Base-by-base conservation (phyloP, 306 rosid genomes). In the Sphenostylis stenocarpa region DNA sequence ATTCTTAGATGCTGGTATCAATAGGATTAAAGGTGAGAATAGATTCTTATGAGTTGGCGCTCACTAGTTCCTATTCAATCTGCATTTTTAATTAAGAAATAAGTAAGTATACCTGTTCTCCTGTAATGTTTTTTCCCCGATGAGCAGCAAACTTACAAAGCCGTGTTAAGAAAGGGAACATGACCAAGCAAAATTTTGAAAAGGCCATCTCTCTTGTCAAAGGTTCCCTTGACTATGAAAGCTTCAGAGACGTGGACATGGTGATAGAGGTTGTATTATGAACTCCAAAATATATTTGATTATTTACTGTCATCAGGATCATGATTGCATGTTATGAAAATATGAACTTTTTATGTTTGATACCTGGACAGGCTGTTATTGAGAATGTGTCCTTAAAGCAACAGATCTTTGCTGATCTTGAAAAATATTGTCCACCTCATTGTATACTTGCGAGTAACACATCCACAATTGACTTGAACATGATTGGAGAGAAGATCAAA, bases 371-470 rank as follows among this genome's bases (percentile, higher is more conserved):
- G 99, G 99, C 98, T 72, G 96, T 92, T 83, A 85, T 91, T 73
- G 99, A 95, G 84, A 88, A 95, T 65, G 78, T 92, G 75, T 88
- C 94, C 68, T 80, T 95, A 82, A 95, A 95, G 92, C 99, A 95
- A 80, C 90, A 95, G 67, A 89, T 95, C 48, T 92, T 95, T 80
- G 83, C 89, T 80, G 99, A 95, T 68, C 99, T 95, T 38, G 99
- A 92, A 85, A 95, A 89, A 69, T 88, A 86, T 80, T 95, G 99
- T 80, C 92, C 91, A 13, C 87, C 88, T 75, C 93, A 91, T 84
- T 95, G 98, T 87, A 89, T 95, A 83, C 92, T 95, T 79, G 97
- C 91, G 20, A 92, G 92, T 80, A 95, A 95, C 88, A 95, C 99
- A 62, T 95, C 99, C 68, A 95, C 99, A 55, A 95, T 95, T 76